These are phyloP conservation scores for Bryoerythrophyllum caledonicum DNA, from an alignment of 225 moss, liverwort and hornwort species.

Conservation along the genomic window DNA sequence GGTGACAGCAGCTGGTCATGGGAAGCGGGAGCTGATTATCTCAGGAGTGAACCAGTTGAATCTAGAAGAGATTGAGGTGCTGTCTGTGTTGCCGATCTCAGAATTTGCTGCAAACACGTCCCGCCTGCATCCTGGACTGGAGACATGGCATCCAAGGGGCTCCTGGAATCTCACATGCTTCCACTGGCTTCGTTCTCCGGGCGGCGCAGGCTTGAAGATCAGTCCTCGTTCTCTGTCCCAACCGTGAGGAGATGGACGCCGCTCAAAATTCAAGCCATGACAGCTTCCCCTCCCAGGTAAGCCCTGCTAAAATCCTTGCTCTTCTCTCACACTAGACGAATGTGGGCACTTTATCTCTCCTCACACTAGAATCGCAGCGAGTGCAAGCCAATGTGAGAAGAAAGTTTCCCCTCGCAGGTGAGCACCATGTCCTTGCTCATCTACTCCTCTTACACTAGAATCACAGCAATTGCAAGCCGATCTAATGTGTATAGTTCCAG, in stretches of 20 bases:
- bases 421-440: no score
- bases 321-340: no score
- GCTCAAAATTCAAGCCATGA: slow-evolving; percentile 38
- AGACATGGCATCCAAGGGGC: slow-evolving; percentile 22
- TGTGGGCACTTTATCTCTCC: no score
- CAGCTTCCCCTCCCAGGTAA: slow-evolving; percentile 38
- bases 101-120: neutral
- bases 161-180: slow-evolving; percentile 18
- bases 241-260: slow-evolving; percentile 15
- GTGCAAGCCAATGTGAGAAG: no score
- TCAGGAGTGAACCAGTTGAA: neutral
- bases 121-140: neutral
- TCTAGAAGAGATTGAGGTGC: neutral
- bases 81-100: neutral
- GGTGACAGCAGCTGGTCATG: neutral
- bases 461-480: neutral
- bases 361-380: no score
- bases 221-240: slow-evolving; percentile 1
- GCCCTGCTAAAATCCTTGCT: neutral
- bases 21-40: neutral
- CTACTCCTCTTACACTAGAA: neutral
- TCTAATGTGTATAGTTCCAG: neutral
- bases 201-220: slow-evolving; percentile 7
- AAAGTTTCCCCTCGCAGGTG: no score
- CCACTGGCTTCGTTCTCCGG: slow-evolving; percentile 16